Evolutionary conservation across 23 red algal species (phyloP).

Genomic region (Gracilaria gracilis): DNA sequence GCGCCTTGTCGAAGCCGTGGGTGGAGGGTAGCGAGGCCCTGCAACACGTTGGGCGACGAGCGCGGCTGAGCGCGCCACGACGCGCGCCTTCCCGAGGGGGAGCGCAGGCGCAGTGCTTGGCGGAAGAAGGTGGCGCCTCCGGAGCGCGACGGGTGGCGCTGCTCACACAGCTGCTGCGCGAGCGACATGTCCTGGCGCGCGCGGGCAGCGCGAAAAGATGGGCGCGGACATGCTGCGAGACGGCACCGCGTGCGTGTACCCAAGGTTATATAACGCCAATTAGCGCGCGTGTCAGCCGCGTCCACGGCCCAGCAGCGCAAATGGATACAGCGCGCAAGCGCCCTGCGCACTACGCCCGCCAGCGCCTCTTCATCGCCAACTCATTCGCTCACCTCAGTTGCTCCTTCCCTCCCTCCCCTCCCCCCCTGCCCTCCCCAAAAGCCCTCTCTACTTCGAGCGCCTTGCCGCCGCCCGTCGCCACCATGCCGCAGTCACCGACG

Average conservation of each 20-base stretch:
- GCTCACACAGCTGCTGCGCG: conserved; percentile 1
- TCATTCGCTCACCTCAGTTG: neutral
- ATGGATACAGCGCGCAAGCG: no score
- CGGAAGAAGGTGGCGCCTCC: neutral
- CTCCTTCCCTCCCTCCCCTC: neutral
- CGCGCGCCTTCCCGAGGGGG: neutral
- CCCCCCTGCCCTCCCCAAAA: neutral
- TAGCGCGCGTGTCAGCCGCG: neutral
- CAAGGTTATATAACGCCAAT: neutral
- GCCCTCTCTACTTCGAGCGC: neutral
- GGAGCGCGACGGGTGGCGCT: neutral
- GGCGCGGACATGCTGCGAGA: neutral
- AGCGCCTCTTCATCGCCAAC: neutral
- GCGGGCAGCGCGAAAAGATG: neutral
- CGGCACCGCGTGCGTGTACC: neutral
- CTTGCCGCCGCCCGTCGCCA: no score
- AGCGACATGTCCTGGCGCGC: neutral
- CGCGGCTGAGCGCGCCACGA: neutral
- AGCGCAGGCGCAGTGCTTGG: neutral
- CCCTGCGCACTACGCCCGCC: no score
- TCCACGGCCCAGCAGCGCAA: no score
- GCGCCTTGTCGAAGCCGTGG: neutral
- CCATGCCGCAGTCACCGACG: neutral
- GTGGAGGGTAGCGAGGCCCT: conserved; percentile 8
- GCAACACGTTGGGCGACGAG: neutral